Evolutionary conservation across 345 rosid species (phyloP), one percentile per base, ranked within the genome.

Genomic region (Psidium guajava): DNA sequence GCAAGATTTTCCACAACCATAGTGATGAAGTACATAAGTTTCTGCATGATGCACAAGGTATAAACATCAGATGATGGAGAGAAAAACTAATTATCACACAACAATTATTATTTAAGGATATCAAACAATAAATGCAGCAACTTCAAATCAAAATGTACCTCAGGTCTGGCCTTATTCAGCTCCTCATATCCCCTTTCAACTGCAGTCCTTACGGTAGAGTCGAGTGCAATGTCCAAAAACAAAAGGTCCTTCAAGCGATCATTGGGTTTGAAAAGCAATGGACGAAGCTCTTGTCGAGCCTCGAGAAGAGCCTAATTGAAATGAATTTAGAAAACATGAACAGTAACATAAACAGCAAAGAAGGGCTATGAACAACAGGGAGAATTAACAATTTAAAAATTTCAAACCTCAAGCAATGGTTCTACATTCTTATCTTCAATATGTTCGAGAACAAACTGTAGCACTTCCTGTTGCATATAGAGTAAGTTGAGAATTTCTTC

Each of bases 271-370:
- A 82, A 85, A 82, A 96, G 91, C 90, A 95, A 88, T 44, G 97
- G 93, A 82, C 98, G 90, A 81, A 96, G 92, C 93, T 96, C 99
- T 89, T 97, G 97, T 77, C 99, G 99, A 64, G 98, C 97, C 95
- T 97, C 99, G 54, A 97, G 94, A 91, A 96, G 90, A 89, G 97
- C 98, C 99, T 97, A 89, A 85, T 88, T 84, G 51, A 59, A 64
- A 88, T 55, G 56, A 36, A 82, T 50, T 8, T 57, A 22, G 49
- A 88, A 58, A 21, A 84, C 28, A 83, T 12, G 21, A 82, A 28
- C 51, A 14, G 36, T 86, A 49, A 84, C 28, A 83, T 21, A 28
- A 82, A 28, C 36, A 15, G 40, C 82, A 49, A 21, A 27, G 55
- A n/a, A 40, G 73, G 44, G 50, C 36, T 49, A 75, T 58, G 52